Base-by-base conservation (phyloP, 495 filamentous ascomycete genomes). In the Ascobolus immersus region DNA sequence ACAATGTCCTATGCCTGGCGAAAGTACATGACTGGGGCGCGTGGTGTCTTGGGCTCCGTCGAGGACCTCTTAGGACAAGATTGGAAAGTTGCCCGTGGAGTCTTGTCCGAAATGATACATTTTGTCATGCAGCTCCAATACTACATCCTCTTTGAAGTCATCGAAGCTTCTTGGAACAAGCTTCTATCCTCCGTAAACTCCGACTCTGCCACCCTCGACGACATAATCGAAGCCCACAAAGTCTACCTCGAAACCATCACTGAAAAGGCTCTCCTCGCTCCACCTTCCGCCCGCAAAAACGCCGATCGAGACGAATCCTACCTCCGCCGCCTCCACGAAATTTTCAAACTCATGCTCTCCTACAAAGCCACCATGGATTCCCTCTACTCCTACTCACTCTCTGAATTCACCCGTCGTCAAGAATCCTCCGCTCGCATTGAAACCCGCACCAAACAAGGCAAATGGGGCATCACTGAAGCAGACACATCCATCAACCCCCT, bases 81-180 rank as follows among this genome's bases (percentile, higher is more conserved):
- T 25, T 99, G 89, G 89, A 93, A 91, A 49, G 64, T 55, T 17
- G 82, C 81, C 21, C 62, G 84, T 43, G 80, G 86, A 28, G 71
- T 68, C 13, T 67, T 92, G 12, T 81, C 84, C 13, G 89, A 94
- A 51, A 99, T 99, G 89, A 76, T 93, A 5, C 89, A 94, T 50
- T 93, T 99, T 42, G 76, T 94, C 44, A 75, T 76, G 37, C 89
- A 99, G 52, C 63, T 99, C 21, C 89, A 94, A 50, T 92, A 92
- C 55, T 99, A 99, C 52, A 93, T 99, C 43, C 65, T 99, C 12
- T 93, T 38, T 27, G 15, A 49, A 45, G 89, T 99, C 41, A 94
- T 99, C 49, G 86, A 94, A 52, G 68, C 71, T 34, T 77, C 73
- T 34, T 99, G 89, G 89, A 70, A 76, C 39, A 70, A 78, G 41